phyloP scores from a whole-genome alignment of 2,329 filamentous ascomycete genomes.

The Pyrenochaeta sp. region DNA sequence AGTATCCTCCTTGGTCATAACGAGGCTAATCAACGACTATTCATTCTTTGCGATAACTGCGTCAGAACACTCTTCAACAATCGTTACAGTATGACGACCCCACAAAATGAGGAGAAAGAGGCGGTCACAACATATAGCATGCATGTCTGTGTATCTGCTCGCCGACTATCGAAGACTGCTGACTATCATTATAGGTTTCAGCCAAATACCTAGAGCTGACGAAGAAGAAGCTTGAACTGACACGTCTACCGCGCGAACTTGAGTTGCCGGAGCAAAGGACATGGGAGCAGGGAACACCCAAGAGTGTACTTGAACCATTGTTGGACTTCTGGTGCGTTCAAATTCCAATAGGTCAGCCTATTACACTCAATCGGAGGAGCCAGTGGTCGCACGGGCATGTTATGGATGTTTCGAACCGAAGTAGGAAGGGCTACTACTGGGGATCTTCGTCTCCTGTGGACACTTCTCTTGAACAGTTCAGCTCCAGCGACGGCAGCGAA shows the following conservation, averaged over 20 bases:
- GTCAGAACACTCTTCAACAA: background rate
- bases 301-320: conserved; percentile 68
- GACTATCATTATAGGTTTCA: conserved; percentile 61
- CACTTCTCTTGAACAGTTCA: background rate
- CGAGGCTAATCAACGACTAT: background rate
- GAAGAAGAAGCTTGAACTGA: conserved; percentile 71
- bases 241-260: conserved; percentile 69
- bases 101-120: conserved; percentile 19
- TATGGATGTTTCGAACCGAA: background rate
- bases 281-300: conserved; percentile 66
- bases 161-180: background rate
- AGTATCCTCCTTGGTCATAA: background rate
- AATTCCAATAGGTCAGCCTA: background rate
- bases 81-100: conserved; percentile 7
- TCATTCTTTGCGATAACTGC: background rate
- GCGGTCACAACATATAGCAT: conserved; percentile 42
- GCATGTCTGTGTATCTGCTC: conserved; percentile 35
- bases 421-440: background rate
- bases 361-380: background rate
- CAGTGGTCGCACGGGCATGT: background rate
- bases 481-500: background rate
- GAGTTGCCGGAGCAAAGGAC: conserved; percentile 57
- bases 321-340: conserved; percentile 67
- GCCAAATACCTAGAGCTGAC: conserved; percentile 73
- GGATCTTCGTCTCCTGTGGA: background rate